Conservation (phyloP, 257 asterid species). For the Solanum etuberosum region DNA sequence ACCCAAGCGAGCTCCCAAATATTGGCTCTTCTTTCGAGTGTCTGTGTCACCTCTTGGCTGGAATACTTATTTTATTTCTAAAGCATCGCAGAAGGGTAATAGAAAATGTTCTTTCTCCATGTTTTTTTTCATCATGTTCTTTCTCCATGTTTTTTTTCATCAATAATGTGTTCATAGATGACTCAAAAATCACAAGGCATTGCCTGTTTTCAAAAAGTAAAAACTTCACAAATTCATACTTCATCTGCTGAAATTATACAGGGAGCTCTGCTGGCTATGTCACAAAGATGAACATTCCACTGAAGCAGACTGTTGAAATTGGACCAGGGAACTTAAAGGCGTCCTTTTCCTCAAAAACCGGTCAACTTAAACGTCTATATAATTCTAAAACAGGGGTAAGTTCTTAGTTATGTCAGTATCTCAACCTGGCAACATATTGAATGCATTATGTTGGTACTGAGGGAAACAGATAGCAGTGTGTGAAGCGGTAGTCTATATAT, state of each 20-base stretch:
- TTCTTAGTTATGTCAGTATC: neutral
- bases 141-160: neutral
- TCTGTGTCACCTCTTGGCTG: constrained; percentile 67
- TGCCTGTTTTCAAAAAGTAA: neutral
- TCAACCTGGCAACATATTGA: neutral
- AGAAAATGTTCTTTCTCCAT: neutral
- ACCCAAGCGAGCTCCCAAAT: constrained; percentile 36
- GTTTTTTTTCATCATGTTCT: neutral
- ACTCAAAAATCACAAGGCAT: neutral
- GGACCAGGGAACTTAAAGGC: constrained; percentile 71
- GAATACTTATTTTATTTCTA: constrained; percentile 58
- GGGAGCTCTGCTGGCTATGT: constrained; percentile 17
- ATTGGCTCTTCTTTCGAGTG: constrained; percentile 61
- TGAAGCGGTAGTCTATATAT: neutral
- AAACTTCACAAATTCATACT: neutral
- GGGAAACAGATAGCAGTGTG: neutral
- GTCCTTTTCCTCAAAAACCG: constrained; percentile 59
- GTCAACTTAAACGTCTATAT: constrained; percentile 61
- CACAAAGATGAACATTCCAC: constrained; percentile 14
- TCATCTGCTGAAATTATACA: constrained; percentile 16
- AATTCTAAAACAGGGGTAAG: constrained; percentile 66
- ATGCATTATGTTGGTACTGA: neutral
- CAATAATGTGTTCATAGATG: neutral
- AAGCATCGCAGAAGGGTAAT: constrained; percentile 35
- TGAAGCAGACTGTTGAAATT: constrained; percentile 35